A percentile compares a stretch with the other conserved stretches of the same genome.
Evolutionary conservation across 2,329 filamentous ascomycete species (phyloP).

Genomic region (Aspergillus sp.): DNA sequence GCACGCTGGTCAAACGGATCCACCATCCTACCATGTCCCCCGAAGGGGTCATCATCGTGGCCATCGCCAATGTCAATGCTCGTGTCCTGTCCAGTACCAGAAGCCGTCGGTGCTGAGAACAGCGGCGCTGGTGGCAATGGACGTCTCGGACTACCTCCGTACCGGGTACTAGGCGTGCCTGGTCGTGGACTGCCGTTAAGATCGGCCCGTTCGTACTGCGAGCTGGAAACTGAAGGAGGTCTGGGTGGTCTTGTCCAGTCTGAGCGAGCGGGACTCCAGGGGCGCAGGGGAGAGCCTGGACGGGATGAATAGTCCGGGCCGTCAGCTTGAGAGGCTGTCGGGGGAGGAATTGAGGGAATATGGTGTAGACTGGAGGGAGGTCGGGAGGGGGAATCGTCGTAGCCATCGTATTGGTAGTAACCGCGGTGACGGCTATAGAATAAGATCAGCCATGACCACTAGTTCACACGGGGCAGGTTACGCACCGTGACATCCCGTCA

Average conservation of each 20-base stretch:
- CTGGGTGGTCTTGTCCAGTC: conserved; percentile 69
- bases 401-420: conserved; percentile 13
- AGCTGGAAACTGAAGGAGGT: conserved; percentile 54
- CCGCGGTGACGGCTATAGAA: neutral
- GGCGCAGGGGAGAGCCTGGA: conserved; percentile 38
- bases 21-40: conserved; percentile 34
- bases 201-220: conserved; percentile 78
- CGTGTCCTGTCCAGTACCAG: conserved; percentile 24
- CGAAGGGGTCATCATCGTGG: conserved; percentile 68
- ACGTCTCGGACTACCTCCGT: conserved; percentile 78
- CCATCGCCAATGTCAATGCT: conserved; percentile 49
- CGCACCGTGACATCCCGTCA: neutral
- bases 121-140: conserved; percentile 84
- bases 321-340: conserved; percentile 27
- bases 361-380: conserved; percentile 38
- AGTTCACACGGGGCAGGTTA: neutral
- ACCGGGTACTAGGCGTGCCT: conserved; percentile 81
- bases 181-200: conserved; percentile 84
- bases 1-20: conserved; percentile 50
- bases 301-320: conserved; percentile 33
- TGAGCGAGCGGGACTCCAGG: conserved; percentile 47
- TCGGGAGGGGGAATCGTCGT: conserved; percentile 26
- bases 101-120: conserved; percentile 56
- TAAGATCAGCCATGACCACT: neutral
- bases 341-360: conserved; percentile 36